Evolutionary conservation across 192 early-diverging fungal genomes (phyloP), one percentile per base, ranked within the genome.

Genomic region (Coemansia sp.): DNA sequence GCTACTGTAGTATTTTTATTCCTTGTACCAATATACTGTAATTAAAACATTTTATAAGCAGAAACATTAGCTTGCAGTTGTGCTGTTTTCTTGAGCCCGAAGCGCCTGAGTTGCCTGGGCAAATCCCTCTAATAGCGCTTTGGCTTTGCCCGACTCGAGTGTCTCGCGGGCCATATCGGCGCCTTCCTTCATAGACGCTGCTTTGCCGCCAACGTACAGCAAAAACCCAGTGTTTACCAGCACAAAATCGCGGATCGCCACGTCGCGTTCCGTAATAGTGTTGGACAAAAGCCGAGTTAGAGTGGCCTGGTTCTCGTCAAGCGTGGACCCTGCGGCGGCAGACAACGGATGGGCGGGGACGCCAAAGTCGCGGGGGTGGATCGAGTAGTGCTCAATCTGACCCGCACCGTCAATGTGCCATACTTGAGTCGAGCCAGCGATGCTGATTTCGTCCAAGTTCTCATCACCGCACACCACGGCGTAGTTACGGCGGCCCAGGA

Each of bases 391-490:
- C 1, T 64, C 81, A 32, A 96, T 88, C 11, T 82, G 73, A 49
- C 87, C 87, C 52, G 81, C 60, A 8, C 70, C 77, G 22, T 82
- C 74, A 32, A 96, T 77, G 35, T 88, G 83, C 97, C 97, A 99
- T 71, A 96, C 94, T 37, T 88, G 84, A 48, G 97, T 94, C 45
- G 84, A 65, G 39, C 95, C 94, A 32, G 90, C 90, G 53, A 95
- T 93, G 65, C 90, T 89, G 59, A 98, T 90, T 82, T 92, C 97
- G 64, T 99, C 97, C 16, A 99, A 74, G 16, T 92, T 86, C 81
- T 95, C 89, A 32, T 73, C 87, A 11, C 97, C 95, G 80, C 92
- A 90, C 23, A 99, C 95, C 12, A 99, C 93, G 77, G 95, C 90
- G 27, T 90, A 93, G 56, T 89, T 83, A 54, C 86, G 75, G 3